A percentile compares a stretch with the other conserved stretches of the same genome.
Conservation (phyloP, 2,329 filamentous ascomycete species). For the Gaeumannomyces tritici region DNA sequence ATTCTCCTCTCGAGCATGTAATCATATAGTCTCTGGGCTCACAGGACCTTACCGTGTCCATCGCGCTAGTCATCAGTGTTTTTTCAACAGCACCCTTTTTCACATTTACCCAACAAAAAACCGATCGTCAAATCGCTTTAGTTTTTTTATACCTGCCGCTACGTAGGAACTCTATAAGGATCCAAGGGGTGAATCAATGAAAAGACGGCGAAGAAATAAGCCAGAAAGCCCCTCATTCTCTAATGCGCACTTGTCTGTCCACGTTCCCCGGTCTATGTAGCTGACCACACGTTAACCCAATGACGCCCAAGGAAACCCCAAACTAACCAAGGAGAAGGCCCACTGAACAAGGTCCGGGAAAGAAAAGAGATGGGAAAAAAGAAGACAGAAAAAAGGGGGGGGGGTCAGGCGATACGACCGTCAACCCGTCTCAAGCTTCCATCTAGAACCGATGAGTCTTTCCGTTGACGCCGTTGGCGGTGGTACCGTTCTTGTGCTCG, state of each 20-base stretch:
- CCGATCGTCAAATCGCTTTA: neutral
- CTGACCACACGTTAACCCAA: neutral
- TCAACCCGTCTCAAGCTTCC: neutral
- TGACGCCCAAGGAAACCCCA: neutral
- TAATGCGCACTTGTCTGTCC: neutral
- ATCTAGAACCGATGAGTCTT: neutral
- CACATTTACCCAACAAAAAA: neutral
- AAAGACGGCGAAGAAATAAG: neutral
- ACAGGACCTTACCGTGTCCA: neutral
- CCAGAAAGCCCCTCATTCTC: neutral
- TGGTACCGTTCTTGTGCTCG: conserved; percentile 5
- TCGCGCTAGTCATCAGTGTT: neutral
- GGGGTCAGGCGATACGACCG: too few species aligned
- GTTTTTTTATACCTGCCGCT: neutral
- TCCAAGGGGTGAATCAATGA: neutral
- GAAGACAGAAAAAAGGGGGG: neutral
- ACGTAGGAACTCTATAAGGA: neutral
- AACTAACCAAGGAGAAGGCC: neutral
- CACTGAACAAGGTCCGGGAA: neutral
- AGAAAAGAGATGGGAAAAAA: too few species aligned
- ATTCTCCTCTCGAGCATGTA: neutral
- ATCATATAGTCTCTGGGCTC: neutral
- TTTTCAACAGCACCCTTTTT: neutral
- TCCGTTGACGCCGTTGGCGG: conserved; percentile 10
- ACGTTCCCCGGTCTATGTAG: neutral